Percentiles rank a stretch among this genome's conserved stretches.
These are phyloP conservation scores for Botrytis byssoidea DNA, from an alignment of 2,329 filamentous ascomycete species.

Conservation along the genomic window DNA sequence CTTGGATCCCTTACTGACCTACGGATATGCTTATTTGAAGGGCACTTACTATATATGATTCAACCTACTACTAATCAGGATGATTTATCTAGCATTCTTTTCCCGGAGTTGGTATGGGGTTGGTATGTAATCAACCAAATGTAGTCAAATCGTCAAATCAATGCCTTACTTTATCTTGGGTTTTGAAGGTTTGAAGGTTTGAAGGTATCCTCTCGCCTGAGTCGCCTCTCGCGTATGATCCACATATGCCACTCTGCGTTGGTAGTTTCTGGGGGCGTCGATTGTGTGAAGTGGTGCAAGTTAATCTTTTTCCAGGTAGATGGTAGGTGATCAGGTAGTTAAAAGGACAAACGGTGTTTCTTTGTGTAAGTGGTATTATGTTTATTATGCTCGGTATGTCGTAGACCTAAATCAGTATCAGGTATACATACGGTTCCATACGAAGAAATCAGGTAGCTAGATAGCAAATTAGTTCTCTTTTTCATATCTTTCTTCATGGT, in stretches of 20 bases:
- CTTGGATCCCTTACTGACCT: slow-evolving; percentile 15
- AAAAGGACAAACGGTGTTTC: neutral
- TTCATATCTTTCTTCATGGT: neutral
- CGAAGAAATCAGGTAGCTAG: neutral
- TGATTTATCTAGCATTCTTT: neutral
- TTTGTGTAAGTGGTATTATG: neutral
- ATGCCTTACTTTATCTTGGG: neutral
- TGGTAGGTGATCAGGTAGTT: slow-evolving; percentile 10
- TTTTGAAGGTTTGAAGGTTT: neutral
- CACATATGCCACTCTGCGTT: slow-evolving; percentile 17
- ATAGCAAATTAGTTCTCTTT: neutral
- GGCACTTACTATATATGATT: slow-evolving; percentile 12
- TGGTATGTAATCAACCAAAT: slow-evolving; percentile 7
- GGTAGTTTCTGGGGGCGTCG: slow-evolving; percentile 9
- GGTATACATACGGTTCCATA: neutral
- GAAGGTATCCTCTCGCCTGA: slow-evolving; percentile 1
- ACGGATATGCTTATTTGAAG: neutral
- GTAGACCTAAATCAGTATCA: neutral
- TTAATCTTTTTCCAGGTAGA: slow-evolving; percentile 6
- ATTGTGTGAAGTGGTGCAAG: slow-evolving; percentile 8
- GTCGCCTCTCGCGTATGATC: slow-evolving; percentile 15
- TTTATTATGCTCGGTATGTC: neutral
- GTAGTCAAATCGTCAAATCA: slow-evolving; percentile 5
- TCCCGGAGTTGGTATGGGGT: slow-evolving; percentile 1
- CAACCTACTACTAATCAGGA: slow-evolving; percentile 9